phyloP scores from a whole-genome alignment of 176 grass and related monocot genomes.

The Triticum dicoccoides region DNA sequence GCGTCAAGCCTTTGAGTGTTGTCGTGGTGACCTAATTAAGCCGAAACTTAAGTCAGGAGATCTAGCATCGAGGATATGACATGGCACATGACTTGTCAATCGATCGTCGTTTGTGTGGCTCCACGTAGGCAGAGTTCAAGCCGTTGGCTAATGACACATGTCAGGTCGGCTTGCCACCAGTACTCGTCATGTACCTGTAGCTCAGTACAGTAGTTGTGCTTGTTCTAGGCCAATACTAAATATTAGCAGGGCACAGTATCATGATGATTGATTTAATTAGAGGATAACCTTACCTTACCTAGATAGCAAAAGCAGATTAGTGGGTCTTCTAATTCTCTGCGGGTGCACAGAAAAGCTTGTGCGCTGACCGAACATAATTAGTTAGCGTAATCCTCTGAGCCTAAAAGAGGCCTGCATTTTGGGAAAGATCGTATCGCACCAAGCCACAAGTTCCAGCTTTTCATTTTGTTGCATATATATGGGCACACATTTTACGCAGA shows the following conservation, averaged over 20 bases:
- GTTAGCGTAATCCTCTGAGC: slow-evolving; percentile 10
- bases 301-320: slow-evolving; percentile 22
- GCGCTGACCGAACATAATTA: slow-evolving; percentile 31
- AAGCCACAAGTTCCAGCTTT: neutral
- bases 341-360: slow-evolving; percentile 12
- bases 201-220: too few relatives aligned
- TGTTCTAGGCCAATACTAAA: neutral
- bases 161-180: neutral
- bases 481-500: neutral
- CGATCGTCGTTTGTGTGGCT: neutral
- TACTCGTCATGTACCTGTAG: neutral
- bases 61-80: neutral
- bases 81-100: slow-evolving; percentile 31
- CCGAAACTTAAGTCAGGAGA: neutral
- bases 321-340: neutral
- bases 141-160: neutral
- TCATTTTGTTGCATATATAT: neutral
- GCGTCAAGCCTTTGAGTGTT: neutral
- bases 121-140: neutral
- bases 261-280: neutral
- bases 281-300: slow-evolving; percentile 10
- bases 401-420: slow-evolving; percentile 5
- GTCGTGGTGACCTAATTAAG: neutral
- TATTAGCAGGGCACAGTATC: neutral
- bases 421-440: neutral